phyloP scores from a whole-genome alignment of 495 filamentous ascomycete species.

The Neurospora pannonica region DNA sequence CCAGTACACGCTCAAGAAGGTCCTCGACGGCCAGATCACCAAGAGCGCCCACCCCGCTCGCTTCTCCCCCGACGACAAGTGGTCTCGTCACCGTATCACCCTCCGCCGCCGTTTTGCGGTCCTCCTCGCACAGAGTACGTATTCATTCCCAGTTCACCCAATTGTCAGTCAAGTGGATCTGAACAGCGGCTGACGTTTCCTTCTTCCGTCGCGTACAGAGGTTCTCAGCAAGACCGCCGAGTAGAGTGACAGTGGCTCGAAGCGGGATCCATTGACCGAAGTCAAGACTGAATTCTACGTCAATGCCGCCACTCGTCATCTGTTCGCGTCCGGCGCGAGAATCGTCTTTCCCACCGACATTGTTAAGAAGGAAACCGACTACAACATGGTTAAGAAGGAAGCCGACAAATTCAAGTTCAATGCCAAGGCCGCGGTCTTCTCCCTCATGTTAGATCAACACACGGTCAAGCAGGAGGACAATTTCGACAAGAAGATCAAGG shows the following conservation, averaged over 20 bases:
- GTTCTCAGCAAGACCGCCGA: neutral
- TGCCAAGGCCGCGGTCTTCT: neutral
- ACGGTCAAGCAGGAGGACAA: neutral
- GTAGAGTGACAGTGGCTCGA: neutral
- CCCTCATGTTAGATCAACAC: neutral
- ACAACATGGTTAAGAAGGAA: neutral
- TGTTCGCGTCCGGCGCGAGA: neutral
- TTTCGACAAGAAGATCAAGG: neutral
- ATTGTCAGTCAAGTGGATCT: neutral
- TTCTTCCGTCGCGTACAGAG: neutral
- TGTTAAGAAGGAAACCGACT: neutral
- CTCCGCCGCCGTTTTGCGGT: constrained; percentile 87
- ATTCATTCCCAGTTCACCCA: neutral
- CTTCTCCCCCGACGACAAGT: constrained; percentile 97
- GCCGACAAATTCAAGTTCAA: neutral
- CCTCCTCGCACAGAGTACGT: constrained; percentile 72
- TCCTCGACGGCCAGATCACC: constrained; percentile 68
- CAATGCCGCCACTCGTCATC: neutral
- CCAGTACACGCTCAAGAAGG: constrained; percentile 81
- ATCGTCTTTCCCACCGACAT: neutral
- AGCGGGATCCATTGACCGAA: neutral
- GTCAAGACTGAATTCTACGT: neutral
- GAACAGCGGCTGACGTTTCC: neutral
- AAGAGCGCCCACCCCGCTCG: constrained; percentile 93
- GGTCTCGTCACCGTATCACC: constrained; percentile 86